Evolutionary conservation across 768 basidiomycete species (phyloP), one percentile per base, ranked within the genome.

Genomic region (Dacryopinax primogenitus): DNA sequence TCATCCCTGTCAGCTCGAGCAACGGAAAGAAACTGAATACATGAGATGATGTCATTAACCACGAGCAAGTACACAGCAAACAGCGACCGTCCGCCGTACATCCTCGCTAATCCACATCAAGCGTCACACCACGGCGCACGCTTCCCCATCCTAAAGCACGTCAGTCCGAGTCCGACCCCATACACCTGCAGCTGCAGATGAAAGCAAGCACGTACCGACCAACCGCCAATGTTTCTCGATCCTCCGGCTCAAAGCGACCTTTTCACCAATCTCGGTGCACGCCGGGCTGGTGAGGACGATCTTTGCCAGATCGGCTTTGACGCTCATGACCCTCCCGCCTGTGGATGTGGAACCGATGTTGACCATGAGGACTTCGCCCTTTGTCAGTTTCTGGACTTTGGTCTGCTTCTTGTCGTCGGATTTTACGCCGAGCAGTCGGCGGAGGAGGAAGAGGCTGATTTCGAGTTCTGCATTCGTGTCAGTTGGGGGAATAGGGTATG

Each of bases 381-480:
- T 95, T 66, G 84, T 82, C 47, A 96, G 82, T 75, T 96, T 96
- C 63, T 90, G 81, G 26, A 92, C 77, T 76, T 93, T 99, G 23
- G 96, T 96, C 74, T 94, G 91, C 75, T 97, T 99, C 80, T 94
- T 96, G 79, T 98, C 96, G 76, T 97, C 95, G 26, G 93, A 92
- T 76, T 94, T 93, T 68, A 99, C 96, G 74, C 96, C 95, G n/a
- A 98, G 84, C 64, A 98, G 78, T 66, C 96, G 86, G 67, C 96
- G 90, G 34, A 99, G 87, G 33, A 98, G 79, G 86, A 97, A 99
- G 70, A 94, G 80, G 70, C 85, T 89, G 73, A 94, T 92, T 76
- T 94, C 92, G 64, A 94, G 81, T 76, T 94, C 92, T 91, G 66
- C 62, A 63, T 13, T 4, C 30, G 21, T 51, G 35, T 44, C 44